Conservation (phyloP, 1,284 basidiomycete species). For the Cutaneotrichosporon daszewskae region DNA sequence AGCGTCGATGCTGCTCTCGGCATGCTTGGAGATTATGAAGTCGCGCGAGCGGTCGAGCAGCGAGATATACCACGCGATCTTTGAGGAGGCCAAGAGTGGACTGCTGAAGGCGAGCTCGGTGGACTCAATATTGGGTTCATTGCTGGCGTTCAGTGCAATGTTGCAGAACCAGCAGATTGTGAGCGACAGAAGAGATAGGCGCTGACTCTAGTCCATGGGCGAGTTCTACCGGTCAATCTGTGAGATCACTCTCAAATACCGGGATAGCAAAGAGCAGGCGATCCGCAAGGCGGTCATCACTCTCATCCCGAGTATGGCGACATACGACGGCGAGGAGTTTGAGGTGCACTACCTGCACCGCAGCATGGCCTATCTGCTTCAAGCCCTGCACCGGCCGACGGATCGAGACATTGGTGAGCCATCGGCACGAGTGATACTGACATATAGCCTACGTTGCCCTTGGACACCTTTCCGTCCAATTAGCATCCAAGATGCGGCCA, state of each 20-base stretch:
- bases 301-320: conserved; percentile 87
- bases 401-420: conserved; percentile 86
- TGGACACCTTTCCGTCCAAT: conserved; percentile 86
- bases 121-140: conserved; percentile 81
- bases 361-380: conserved; percentile 83
- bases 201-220: conserved; percentile 70
- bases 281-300: conserved; percentile 90
- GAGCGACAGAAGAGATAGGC: conserved; percentile 17
- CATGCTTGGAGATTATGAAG: conserved; percentile 78
- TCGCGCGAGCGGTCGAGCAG: conserved; percentile 47
- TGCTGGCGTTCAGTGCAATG: conserved; percentile 88
- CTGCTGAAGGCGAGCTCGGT: conserved; percentile 68
- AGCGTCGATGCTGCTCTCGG: conserved; percentile 81
- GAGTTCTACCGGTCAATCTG: conserved; percentile 83
- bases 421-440: conserved; percentile 54
- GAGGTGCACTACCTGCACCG: conserved; percentile 82
- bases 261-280: conserved; percentile 76
- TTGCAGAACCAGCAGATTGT: conserved; percentile 91
- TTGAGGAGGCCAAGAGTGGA: conserved; percentile 83
- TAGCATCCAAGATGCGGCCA: conserved; percentile 89
- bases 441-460: conserved; percentile 89
- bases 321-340: conserved; percentile 87
- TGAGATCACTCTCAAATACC: conserved; percentile 84
- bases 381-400: conserved; percentile 79
- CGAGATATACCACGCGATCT: conserved; percentile 65